These are phyloP conservation scores for Cladophialophora chaetospira DNA, from an alignment of 2,329 filamentous ascomycete genomes.

Conservation along the genomic window DNA sequence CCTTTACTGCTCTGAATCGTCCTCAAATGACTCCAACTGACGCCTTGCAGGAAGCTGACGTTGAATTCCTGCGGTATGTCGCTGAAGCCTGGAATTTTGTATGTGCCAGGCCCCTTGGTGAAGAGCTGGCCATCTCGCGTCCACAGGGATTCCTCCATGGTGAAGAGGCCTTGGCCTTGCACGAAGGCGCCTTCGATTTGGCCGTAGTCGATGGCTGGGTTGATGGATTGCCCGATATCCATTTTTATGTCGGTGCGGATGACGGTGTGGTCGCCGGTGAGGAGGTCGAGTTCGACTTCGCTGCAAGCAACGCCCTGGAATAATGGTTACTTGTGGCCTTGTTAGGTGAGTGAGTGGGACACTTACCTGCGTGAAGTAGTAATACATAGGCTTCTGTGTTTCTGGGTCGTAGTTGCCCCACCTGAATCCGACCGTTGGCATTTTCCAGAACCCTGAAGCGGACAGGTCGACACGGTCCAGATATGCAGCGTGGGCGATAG, in stretches of 20 bases:
- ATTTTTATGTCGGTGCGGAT: conserved; percentile 91
- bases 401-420: conserved; percentile 61
- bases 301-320: conserved; percentile 85
- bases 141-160: conserved; percentile 73
- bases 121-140: conserved; percentile 64
- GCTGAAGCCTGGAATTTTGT: conserved; percentile 89
- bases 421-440: conserved; percentile 91
- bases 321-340: too few species aligned
- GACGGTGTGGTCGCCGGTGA: conserved; percentile 93
- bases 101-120: conserved; percentile 61
- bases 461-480: conserved; percentile 97
- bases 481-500: conserved; percentile 88
- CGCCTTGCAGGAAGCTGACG: conserved; percentile 79
- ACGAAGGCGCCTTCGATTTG: conserved; percentile 83
- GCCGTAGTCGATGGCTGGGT: conserved; percentile 75
- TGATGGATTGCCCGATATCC: conserved; percentile 72
- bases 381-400: conserved; percentile 85
- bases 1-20: conserved; percentile 83
- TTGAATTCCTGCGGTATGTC: conserved; percentile 89
- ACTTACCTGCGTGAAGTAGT: conserved; percentile 99
- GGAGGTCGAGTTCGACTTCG: conserved; percentile 88
- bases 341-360: too few species aligned
- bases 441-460: conserved; percentile 96
- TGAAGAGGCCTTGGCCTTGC: conserved; percentile 79
- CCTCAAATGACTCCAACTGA: conserved; percentile 81